Base-by-base conservation (phyloP, 129 eudicot genomes). In the Pseudognaphalium luteoalbum region DNA sequence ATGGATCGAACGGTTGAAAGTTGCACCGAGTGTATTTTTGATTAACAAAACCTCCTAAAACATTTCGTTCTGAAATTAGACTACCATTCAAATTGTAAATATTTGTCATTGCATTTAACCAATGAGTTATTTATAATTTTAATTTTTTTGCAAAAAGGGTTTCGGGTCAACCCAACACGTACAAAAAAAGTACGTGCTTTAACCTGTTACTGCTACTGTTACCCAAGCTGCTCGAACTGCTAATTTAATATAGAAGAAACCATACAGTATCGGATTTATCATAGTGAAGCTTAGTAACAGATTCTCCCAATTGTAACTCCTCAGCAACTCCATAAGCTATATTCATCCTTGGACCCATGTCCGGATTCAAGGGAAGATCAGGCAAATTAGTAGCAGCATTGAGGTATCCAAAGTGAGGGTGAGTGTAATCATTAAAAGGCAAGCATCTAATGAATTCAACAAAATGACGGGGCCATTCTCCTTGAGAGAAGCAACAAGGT, bases 301-400 rank as follows among this genome's bases (percentile, higher is more conserved):
- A 68, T 22, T 32, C 21, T 30, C 69, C 21, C n/a, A 15, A 52
- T 11, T 52, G n/a, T 6, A 52, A 52, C 59, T 52, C 59, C 19
- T 52, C 59, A 14, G n/a, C 59, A 16, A 52, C 59, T 52, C 59
- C 69, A 15, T 64, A 64, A 15, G 57, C 72, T 9, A 41, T 41
- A 41, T 68, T 17, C 56, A 42, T 68, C 73, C 47, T 68, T 41
- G 73, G 73, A 21, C 73, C 73, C 73, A 68, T 68, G 73, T 41
- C 35, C 7, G 19, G 59, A 39, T 42, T 21, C 29, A 14, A 21
- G 1, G 73, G 44, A 11, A 41, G 34, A 68, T 68, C 35, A 68
- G 57, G 59, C 33, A 41, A 22, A 30, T 68, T 68, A 25, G 22
- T 32, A 41, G 73, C 58, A 4, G 44, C 14, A 42, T 42, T 68